These are phyloP conservation scores for Hemileccinum impolitum DNA, from an alignment of 768 basidiomycete genomes.

Conservation along the genomic window DNA sequence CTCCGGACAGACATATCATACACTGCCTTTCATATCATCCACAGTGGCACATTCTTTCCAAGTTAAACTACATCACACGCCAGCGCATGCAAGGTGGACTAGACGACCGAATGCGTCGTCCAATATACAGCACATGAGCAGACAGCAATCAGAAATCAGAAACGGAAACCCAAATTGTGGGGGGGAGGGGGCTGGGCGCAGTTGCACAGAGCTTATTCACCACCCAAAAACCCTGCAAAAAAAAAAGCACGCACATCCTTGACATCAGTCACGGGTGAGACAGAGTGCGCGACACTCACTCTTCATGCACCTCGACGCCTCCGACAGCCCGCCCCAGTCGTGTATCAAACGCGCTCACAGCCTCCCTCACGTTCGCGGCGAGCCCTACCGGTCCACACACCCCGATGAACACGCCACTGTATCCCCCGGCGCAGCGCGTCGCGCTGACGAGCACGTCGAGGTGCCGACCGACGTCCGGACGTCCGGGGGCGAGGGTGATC, in stretches of 20 bases:
- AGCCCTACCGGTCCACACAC: conserved; percentile 40
- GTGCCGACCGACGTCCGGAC: conserved; percentile 48
- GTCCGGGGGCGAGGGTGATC: conserved; percentile 46
- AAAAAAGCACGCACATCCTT: conserved; percentile 4
- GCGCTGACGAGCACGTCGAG: conserved; percentile 43
- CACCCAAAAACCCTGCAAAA: conserved; percentile 1
- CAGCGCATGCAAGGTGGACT: too few species aligned
- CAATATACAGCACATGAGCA: too few species aligned
- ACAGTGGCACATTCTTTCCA: too few species aligned
- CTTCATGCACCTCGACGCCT: conserved; percentile 39
- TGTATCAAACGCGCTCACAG: conserved; percentile 32
- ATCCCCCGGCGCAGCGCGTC: conserved; percentile 35
- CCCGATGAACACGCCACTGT: conserved; percentile 39
- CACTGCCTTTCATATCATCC: neutral
- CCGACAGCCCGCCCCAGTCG: conserved; percentile 30
- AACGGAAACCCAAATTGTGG: too few species aligned
- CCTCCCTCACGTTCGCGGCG: conserved; percentile 28
- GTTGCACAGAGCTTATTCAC: too few species aligned
- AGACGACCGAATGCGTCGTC: too few species aligned
- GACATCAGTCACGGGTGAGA: too few species aligned
- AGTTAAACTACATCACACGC: too few species aligned
- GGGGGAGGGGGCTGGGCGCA: too few species aligned
- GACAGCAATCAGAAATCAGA: too few species aligned
- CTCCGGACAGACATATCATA: neutral
- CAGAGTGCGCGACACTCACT: conserved; percentile 21